A percentile compares a stretch with the other conserved stretches of the same genome.
Evolutionary conservation across 345 rosid genomes (phyloP).

Genomic region (Dimocarpus longan): DNA sequence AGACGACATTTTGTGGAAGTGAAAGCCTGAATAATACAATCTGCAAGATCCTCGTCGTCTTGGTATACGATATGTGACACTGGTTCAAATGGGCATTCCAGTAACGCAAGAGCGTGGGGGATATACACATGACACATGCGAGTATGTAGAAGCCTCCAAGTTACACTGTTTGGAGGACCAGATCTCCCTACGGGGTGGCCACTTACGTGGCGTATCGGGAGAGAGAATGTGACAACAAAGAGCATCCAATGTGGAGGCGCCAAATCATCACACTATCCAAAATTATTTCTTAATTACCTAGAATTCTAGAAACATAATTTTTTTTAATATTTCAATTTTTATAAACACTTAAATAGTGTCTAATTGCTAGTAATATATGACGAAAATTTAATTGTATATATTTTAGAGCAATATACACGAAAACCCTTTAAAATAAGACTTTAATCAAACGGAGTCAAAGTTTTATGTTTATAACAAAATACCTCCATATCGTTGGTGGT

Average conservation of each 20-base stretch:
- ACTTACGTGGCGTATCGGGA: slow-evolving; percentile 12
- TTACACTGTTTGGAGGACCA: not conserved
- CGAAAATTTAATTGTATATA: too few species aligned
- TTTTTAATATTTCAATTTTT: too few species aligned
- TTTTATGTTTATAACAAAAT: too few species aligned
- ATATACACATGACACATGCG: not conserved
- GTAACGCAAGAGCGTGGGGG: not conserved
- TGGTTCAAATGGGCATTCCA: not conserved
- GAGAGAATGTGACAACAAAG: not conserved
- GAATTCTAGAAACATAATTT: too few species aligned
- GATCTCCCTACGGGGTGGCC: not conserved
- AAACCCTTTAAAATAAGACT: too few species aligned
- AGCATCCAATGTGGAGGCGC: not conserved
- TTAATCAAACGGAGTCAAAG: too few species aligned
- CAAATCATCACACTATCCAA: not conserved
- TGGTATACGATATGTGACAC: not conserved
- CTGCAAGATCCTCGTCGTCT: not conserved
- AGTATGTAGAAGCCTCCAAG: not conserved
- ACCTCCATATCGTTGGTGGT: too few species aligned
- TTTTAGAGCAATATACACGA: too few species aligned
- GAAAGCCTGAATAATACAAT: slow-evolving; percentile 10
- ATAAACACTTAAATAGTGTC: too few species aligned
- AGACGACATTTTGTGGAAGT: slow-evolving; percentile 32
- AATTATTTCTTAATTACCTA: too few species aligned
- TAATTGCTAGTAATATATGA: too few species aligned